Evolutionary conservation across 1,284 basidiomycete genomes (phyloP).

Genomic region (Wolfiporia cocos): DNA sequence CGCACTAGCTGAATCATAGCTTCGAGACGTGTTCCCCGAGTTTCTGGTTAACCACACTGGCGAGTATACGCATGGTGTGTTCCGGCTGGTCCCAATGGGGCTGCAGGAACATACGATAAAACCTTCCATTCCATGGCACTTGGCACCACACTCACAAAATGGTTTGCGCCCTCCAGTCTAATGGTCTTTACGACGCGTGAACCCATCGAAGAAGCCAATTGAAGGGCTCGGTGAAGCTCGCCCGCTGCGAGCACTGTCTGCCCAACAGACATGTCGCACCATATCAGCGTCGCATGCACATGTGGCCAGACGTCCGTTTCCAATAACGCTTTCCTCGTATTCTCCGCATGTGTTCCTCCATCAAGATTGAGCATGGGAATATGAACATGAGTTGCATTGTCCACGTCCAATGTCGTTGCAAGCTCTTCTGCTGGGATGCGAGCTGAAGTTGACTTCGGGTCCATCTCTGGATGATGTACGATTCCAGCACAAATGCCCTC

Average conservation of each 20-base stretch:
- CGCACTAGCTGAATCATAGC: too few species aligned
- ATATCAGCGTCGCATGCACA: slow-evolving; percentile 1
- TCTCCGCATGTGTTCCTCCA: background rate
- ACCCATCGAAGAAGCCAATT: background rate
- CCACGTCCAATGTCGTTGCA: too few species aligned
- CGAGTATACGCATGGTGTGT: background rate
- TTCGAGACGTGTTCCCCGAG: too few species aligned
- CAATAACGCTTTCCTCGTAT: background rate
- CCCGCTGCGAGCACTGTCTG: background rate
- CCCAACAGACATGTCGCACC: slow-evolving; percentile 5
- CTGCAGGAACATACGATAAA: background rate
- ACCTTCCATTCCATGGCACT: too few species aligned
- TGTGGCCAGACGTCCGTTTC: background rate
- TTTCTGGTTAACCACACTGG: too few species aligned
- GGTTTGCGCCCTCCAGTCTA: slow-evolving; percentile 3
- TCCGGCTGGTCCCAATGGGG: background rate
- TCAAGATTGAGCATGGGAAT: background rate
- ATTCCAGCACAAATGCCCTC: too few species aligned
- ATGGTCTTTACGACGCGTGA: background rate
- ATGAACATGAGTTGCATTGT: background rate
- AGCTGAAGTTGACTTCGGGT: too few species aligned
- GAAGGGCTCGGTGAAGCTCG: background rate
- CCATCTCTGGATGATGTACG: too few species aligned
- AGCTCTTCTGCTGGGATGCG: too few species aligned
- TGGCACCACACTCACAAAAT: slow-evolving; percentile 2